Evolutionary conservation across 1,139 yeast genomes (phyloP).

Genomic region (Sugiyamaella pinicola): DNA sequence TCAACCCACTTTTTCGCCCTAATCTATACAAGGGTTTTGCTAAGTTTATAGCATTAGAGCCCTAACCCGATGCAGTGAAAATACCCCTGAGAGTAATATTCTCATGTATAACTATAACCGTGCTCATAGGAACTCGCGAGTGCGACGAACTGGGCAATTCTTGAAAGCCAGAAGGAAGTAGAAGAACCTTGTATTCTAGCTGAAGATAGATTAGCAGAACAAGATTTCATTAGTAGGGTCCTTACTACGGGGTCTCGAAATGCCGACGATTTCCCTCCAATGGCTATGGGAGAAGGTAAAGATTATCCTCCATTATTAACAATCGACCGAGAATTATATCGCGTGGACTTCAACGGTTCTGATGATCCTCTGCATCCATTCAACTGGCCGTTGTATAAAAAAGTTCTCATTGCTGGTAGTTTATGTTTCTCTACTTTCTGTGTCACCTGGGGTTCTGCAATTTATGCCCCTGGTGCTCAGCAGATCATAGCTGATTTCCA

Average conservation of each 20-base stretch:
- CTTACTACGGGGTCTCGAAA: constrained; percentile 17
- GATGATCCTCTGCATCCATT: constrained; percentile 53
- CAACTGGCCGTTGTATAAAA: constrained; percentile 46
- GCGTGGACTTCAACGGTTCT: constrained; percentile 54
- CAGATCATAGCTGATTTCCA: constrained; percentile 36
- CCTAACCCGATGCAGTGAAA: no score
- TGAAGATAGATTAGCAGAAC: constrained; percentile 20
- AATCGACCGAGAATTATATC: constrained; percentile 46
- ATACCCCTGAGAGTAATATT: no score
- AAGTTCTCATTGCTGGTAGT: constrained; percentile 39
- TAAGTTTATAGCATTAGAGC: no score
- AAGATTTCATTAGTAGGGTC: constrained; percentile 23
- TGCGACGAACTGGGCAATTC: no score
- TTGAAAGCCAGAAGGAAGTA: background rate
- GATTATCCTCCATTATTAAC: constrained; percentile 54
- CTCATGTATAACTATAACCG: no score
- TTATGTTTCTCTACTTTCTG: constrained; percentile 44
- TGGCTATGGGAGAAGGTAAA: constrained; percentile 50
- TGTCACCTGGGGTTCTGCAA: constrained; percentile 48
- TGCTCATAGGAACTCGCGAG: no score
- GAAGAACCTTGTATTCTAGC: constrained; percentile 5
- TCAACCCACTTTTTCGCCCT: background rate
- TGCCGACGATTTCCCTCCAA: background rate
- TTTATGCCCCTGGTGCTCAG: constrained; percentile 43
- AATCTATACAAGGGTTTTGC: no score